Conservation (phyloP, 106 monocot genomes). For the Alisma plantagoaquatica region DNA sequence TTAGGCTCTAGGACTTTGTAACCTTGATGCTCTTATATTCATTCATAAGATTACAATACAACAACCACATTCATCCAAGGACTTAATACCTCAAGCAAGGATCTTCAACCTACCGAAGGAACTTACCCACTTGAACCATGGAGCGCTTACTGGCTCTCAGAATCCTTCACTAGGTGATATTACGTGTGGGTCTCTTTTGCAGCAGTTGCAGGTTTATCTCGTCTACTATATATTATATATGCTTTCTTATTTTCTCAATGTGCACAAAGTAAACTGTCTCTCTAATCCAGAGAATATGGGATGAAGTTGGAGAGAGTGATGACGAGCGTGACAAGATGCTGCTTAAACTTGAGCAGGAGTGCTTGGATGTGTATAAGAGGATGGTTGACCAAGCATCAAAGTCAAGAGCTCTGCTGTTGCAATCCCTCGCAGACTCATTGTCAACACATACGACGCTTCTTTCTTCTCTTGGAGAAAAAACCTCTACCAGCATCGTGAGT, state of each 20-base stretch:
- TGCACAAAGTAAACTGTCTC: too few relatives aligned
- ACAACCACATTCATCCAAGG: too few relatives aligned
- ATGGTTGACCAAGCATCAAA: slow-evolving; percentile 84
- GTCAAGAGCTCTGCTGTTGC: slow-evolving; percentile 72
- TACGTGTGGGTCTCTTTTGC: slow-evolving; percentile 48
- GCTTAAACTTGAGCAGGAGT: slow-evolving; percentile 88
- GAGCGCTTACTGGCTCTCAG: slow-evolving; percentile 21
- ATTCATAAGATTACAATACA: too few relatives aligned
- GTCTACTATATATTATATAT: too few relatives aligned
- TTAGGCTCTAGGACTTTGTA: too few relatives aligned
- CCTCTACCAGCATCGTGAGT: slow-evolving; percentile 51
- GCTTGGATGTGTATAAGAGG: slow-evolving; percentile 92
- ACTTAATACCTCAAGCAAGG: too few relatives aligned
- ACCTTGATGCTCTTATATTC: too few relatives aligned
- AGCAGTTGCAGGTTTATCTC: slow-evolving; percentile 66
- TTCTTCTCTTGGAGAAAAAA: slow-evolving; percentile 78
- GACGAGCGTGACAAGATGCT: slow-evolving; percentile 87
- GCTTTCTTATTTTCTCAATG: too few relatives aligned
- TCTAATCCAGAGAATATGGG: slow-evolving; percentile 69
- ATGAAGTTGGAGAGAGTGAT: slow-evolving; percentile 94
- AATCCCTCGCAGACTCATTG: slow-evolving; percentile 80
- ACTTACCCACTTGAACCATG: too few relatives aligned
- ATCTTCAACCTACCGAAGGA: too few relatives aligned
- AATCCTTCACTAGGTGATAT: slow-evolving; percentile 22
- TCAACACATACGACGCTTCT: slow-evolving; percentile 55